These are phyloP conservation scores for Dioscorea alata DNA, from an alignment of 106 monocot genomes.

Conservation along the genomic window DNA sequence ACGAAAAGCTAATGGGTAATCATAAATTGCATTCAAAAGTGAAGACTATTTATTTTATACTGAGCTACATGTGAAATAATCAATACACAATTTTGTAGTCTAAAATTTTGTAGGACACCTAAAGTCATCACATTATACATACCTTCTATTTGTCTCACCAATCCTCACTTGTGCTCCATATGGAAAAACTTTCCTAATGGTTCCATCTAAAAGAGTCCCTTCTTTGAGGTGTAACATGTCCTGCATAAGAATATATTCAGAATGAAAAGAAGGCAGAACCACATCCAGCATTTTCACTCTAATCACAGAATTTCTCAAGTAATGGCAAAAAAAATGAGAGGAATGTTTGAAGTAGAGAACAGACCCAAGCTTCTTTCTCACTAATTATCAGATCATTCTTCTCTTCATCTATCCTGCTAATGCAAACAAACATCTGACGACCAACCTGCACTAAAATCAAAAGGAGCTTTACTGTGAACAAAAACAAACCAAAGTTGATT, in stretches of 20 bases:
- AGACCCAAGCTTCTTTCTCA: conserved; percentile 93
- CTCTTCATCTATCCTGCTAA: conserved; percentile 67
- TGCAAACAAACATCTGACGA: conserved; percentile 50
- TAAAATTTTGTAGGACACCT: too few relatives aligned
- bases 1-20: too few relatives aligned
- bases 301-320: neutral
- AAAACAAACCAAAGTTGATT: neutral
- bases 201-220: conserved; percentile 89
- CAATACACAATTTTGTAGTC: too few relatives aligned
- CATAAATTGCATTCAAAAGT: too few relatives aligned
- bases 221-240: conserved; percentile 69
- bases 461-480: neutral
- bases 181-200: conserved; percentile 65
- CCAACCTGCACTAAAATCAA: conserved; percentile 60
- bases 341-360: conserved; percentile 6
- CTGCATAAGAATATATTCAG: conserved; percentile 22
- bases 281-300: neutral
- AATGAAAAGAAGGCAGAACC: neutral
- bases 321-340: neutral
- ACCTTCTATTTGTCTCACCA: conserved; percentile 85
- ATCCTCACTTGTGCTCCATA: conserved; percentile 91
- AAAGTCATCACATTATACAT: neutral
- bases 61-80: too few relatives aligned
- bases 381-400: conserved; percentile 83
- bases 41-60: too few relatives aligned